Percentiles rank a stretch among this genome's conserved stretches.
Conservation (phyloP, 345 rosid species). For the Ceriops zippeliana region DNA sequence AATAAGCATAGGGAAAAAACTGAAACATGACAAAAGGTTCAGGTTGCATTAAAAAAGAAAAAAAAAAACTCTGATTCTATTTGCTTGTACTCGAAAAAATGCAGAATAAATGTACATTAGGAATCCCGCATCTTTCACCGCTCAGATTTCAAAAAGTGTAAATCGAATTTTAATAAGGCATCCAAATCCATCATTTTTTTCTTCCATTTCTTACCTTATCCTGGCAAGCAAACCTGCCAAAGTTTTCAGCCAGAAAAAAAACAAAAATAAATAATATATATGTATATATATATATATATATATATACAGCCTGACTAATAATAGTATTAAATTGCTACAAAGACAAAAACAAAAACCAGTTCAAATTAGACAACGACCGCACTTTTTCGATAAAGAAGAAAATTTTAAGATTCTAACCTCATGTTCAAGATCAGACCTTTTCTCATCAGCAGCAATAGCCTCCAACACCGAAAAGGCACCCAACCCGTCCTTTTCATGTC, state of each 20-base stretch:
- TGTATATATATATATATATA: too few species aligned
- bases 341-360: background rate
- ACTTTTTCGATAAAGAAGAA: background rate
- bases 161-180: too few species aligned
- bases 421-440: constrained; percentile 54
- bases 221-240: too few species aligned
- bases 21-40: background rate
- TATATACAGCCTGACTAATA: too few species aligned
- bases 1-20: background rate
- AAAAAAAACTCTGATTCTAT: background rate
- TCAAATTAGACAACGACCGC: background rate
- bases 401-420: constrained; percentile 41
- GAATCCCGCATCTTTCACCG: too few species aligned
- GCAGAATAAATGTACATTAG: too few species aligned
- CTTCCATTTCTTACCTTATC: too few species aligned
- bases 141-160: too few species aligned
- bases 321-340: background rate
- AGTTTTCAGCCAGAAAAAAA: too few species aligned
- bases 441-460: constrained; percentile 51
- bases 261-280: too few species aligned
- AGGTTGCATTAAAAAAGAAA: background rate
- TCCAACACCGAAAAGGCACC: constrained; percentile 31
- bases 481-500: constrained; percentile 29
- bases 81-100: too few species aligned
- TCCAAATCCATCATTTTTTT: too few species aligned